Evolutionary conservation across 2,329 filamentous ascomycete species (phyloP).

Genomic region (Microdochium trichocladiopsis): DNA sequence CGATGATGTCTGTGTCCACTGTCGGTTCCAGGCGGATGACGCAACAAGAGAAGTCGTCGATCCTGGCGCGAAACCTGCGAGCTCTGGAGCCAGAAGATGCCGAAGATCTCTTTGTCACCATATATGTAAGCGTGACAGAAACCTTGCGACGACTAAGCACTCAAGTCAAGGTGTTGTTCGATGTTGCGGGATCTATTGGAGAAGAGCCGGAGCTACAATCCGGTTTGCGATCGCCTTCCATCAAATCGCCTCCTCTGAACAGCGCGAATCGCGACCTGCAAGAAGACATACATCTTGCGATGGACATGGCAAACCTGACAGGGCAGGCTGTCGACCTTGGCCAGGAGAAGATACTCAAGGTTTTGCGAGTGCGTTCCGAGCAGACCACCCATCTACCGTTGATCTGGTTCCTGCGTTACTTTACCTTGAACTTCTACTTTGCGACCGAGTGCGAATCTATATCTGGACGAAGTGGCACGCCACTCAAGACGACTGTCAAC

Average conservation of each 20-base stretch:
- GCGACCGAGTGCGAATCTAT: slow-evolving; percentile 82
- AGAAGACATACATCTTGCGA: slow-evolving; percentile 67
- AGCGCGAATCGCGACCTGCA: slow-evolving; percentile 49
- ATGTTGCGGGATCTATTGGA: slow-evolving; percentile 74
- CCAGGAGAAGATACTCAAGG: slow-evolving; percentile 68
- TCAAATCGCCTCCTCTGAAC: slow-evolving; percentile 41
- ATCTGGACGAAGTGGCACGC: slow-evolving; percentile 68
- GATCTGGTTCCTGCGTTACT: slow-evolving; percentile 70
- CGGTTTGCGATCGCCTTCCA: slow-evolving; percentile 33
- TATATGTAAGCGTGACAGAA: slow-evolving; percentile 86
- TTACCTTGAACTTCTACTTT: slow-evolving; percentile 75
- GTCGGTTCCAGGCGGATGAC: slow-evolving; percentile 59
- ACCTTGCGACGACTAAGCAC: slow-evolving; percentile 77
- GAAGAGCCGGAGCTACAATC: slow-evolving; percentile 24
- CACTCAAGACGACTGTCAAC: slow-evolving; percentile 74
- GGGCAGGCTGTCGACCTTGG: slow-evolving; percentile 76
- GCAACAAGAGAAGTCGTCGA: slow-evolving; percentile 84
- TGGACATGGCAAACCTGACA: slow-evolving; percentile 72
- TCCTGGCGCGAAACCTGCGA: slow-evolving; percentile 80
- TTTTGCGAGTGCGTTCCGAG: slow-evolving; percentile 70
- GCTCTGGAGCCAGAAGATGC: slow-evolving; percentile 78
- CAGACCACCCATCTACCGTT: slow-evolving; percentile 63
- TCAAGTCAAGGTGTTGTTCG: slow-evolving; percentile 89
- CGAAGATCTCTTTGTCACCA: slow-evolving; percentile 71
- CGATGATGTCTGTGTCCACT: slow-evolving; percentile 80